Base-by-base conservation (phyloP, 2,329 filamentous ascomycete genomes). In the Penicillium oxalicum region DNA sequence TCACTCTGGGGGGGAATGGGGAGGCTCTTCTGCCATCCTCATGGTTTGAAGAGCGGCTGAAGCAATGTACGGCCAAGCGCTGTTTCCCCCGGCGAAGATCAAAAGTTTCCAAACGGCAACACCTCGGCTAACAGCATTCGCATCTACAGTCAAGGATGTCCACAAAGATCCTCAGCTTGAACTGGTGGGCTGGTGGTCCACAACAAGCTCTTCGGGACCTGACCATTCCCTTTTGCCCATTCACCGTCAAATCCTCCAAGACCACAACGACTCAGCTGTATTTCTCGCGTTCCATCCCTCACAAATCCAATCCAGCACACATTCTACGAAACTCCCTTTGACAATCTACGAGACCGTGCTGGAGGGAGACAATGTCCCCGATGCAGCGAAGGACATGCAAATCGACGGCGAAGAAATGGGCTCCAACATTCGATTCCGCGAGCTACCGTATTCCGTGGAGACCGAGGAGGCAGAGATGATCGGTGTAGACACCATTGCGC, bases 391-490 rank as follows among this genome's bases (percentile, higher is more conserved):
- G 60, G 82, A 86, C 48, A 85, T 82, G 70, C 82, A 84, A 60
- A 86, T 91, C 72, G 84, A 87, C 55, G 86, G 88, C 55, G 75
- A 74, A 67, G 63, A 81, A 32, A 67, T 74, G 1, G 68, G 74
- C 2, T 65, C 83, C 25, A 80, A 78, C 44, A 77, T 93, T 51
- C 86, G 81, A 61, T 97, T 97, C 70, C 81, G 85, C 51, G 86
- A 94, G 63, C 71, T 97, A 8, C 82, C 86, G 1, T 97, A 93
- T 68, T 86, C 86, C 0, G 84, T 97, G 2, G 93, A 97, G 71
- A 95, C 91, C 0, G 89, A 88, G 8, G 91, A 97, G 68, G 91
- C 91, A 1, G 93, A 98, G 70, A 96, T 96, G 90, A 97, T 98
- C 57, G 87, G 88, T 58, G 88, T 98, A 62, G 90, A 96, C 69